A percentile compares a stretch with the other conserved stretches of the same genome.
phyloP scores from a whole-genome alignment of 2,329 filamentous ascomycete species.

The Colletotrichum shisoi region DNA sequence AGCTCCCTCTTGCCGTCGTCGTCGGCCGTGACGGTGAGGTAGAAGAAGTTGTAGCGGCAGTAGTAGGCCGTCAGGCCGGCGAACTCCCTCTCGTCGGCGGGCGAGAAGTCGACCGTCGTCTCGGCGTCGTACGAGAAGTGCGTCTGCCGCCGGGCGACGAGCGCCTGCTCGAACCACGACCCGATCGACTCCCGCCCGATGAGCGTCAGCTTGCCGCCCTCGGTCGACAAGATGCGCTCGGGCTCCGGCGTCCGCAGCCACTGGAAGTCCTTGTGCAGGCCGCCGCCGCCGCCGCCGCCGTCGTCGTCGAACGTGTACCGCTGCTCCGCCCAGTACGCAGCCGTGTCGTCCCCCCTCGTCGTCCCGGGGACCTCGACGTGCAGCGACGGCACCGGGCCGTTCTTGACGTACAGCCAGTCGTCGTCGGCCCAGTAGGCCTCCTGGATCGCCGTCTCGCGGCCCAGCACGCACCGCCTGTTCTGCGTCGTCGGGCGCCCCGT shows the following conservation, averaged over 20 bases:
- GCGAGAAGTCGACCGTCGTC: slow-evolving; percentile 62
- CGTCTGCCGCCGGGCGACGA: slow-evolving; percentile 63
- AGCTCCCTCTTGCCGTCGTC: slow-evolving; percentile 65
- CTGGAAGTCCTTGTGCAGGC: slow-evolving; percentile 62
- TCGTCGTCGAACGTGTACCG: slow-evolving; percentile 57
- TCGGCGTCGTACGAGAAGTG: slow-evolving; percentile 70
- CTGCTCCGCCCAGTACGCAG: slow-evolving; percentile 61
- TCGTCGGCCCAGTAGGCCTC: slow-evolving; percentile 67
- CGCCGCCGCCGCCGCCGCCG: too few relatives aligned
- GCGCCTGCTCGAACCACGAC: slow-evolving; percentile 66
- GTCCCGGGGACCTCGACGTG: slow-evolving; percentile 59
- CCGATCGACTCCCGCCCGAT: slow-evolving; percentile 62
- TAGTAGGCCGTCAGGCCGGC: slow-evolving; percentile 70
- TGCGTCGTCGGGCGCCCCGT: slow-evolving; percentile 61
- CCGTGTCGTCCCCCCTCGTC: slow-evolving; percentile 56
- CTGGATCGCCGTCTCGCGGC: slow-evolving; percentile 66
- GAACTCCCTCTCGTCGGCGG: slow-evolving; percentile 66
- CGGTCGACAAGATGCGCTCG: slow-evolving; percentile 59
- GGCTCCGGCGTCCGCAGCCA: slow-evolving; percentile 65
- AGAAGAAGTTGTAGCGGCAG: slow-evolving; percentile 71
- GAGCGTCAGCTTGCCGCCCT: slow-evolving; percentile 54
- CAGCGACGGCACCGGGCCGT: slow-evolving; percentile 63
- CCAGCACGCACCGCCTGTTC: slow-evolving; percentile 61
- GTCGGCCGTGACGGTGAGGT: slow-evolving; percentile 66
- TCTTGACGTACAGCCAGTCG: slow-evolving; percentile 69